A percentile compares a stretch with the other conserved stretches of the same genome.
Conservation (phyloP, 192 early-diverging fungal species). For the Pilobolus umbonatus region DNA sequence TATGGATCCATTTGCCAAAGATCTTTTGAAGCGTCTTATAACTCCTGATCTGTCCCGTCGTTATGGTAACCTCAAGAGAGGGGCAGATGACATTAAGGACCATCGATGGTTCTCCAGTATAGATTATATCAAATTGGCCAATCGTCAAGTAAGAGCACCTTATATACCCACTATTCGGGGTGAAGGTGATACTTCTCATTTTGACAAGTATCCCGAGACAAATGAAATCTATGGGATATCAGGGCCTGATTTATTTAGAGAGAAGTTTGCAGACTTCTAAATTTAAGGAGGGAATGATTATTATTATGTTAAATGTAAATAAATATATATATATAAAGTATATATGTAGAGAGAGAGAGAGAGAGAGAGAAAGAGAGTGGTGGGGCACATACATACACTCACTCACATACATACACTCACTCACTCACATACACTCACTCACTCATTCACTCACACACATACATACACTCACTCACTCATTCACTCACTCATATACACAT, state of each 20-base stretch:
- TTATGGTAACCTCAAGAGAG: slow-evolving; percentile 86
- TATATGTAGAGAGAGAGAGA: not conserved
- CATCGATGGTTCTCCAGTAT: slow-evolving; percentile 91
- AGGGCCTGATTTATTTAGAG: slow-evolving; percentile 16
- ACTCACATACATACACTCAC: no score
- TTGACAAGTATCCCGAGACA: slow-evolving; percentile 94
- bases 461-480: no score
- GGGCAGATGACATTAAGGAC: slow-evolving; percentile 83
- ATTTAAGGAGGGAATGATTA: not conserved
- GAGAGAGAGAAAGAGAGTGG: not conserved
- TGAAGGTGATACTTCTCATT: slow-evolving; percentile 89
- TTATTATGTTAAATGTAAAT: not conserved
- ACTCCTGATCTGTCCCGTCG: slow-evolving; percentile 87
- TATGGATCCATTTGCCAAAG: slow-evolving; percentile 76
- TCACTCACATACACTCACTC: no score
- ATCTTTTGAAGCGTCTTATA: slow-evolving; percentile 85
- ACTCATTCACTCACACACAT: no score
- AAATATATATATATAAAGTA: not conserved
- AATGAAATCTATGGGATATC: slow-evolving; percentile 75
- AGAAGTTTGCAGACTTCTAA: slow-evolving; percentile 12
- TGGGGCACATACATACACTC: no score
- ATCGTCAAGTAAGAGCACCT: slow-evolving; percentile 19
- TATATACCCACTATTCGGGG: slow-evolving; percentile 37
- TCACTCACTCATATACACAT: no score
- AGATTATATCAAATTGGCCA: slow-evolving; percentile 45